A percentile compares a stretch with the other conserved stretches of the same genome.
Evolutionary conservation across 192 early-diverging fungal genomes (phyloP).

Genomic region (Thoreauomyces humboldtii): DNA sequence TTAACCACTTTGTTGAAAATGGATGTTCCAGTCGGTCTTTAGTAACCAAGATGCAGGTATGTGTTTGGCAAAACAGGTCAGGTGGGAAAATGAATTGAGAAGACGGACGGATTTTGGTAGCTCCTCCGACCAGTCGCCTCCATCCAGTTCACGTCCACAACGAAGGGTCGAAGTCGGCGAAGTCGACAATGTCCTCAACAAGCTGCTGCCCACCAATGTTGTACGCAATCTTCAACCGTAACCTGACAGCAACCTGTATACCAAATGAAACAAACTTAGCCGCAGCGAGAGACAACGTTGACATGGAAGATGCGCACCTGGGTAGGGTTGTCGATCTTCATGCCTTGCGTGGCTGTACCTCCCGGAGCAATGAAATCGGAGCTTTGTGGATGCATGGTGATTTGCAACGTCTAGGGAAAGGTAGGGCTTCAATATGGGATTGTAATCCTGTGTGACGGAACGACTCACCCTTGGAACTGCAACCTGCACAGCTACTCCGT

Average conservation of each 20-base stretch:
- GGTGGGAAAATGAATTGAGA: too few species aligned
- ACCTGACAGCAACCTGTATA: slow-evolving; percentile 34
- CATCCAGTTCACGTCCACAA: slow-evolving; percentile 49
- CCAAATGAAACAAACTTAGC: not conserved
- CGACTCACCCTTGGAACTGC: slow-evolving; percentile 80
- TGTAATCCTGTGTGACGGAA: not conserved
- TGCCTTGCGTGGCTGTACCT: slow-evolving; percentile 66
- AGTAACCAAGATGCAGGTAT: too few species aligned
- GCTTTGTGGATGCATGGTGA: slow-evolving; percentile 81
- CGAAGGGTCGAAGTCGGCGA: slow-evolving; percentile 41
- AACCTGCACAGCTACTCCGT: slow-evolving; percentile 77
- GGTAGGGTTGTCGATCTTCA: slow-evolving; percentile 85
- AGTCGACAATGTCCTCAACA: slow-evolving; percentile 53
- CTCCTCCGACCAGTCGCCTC: too few species aligned
- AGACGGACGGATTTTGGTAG: too few species aligned
- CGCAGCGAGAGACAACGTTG: not conserved
- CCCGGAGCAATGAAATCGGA: slow-evolving; percentile 61
- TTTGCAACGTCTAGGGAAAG: slow-evolving; percentile 61
- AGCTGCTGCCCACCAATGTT: slow-evolving; percentile 12
- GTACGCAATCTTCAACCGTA: slow-evolving; percentile 47
- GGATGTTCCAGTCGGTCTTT: too few species aligned
- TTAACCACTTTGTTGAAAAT: too few species aligned
- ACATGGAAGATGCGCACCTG: slow-evolving; percentile 31
- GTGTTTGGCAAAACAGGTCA: too few species aligned
- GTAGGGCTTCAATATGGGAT: slow-evolving; percentile 11